A percentile compares a stretch with the other conserved stretches of the same genome.
phyloP scores from a whole-genome alignment of 2,329 filamentous ascomycete genomes.

The Neofusicoccum umdonicola region DNA sequence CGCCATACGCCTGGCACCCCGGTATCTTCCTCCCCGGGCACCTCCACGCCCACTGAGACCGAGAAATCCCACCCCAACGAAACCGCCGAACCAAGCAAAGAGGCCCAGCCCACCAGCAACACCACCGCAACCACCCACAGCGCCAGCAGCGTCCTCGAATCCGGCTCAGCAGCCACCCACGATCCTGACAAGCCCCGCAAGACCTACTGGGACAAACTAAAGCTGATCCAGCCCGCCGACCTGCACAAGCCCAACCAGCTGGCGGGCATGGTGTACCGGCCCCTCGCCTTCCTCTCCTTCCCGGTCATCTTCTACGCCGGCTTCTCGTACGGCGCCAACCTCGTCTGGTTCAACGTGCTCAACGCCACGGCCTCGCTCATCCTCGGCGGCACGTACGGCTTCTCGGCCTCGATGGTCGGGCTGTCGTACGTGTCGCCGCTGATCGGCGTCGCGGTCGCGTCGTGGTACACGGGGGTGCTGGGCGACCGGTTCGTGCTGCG shows the following conservation, averaged over 20 bases:
- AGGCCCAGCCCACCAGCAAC: slow-evolving; percentile 18
- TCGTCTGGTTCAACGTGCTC: slow-evolving; percentile 45
- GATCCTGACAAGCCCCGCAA: slow-evolving; percentile 20
- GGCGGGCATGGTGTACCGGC: slow-evolving; percentile 27
- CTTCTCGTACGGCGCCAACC: slow-evolving; percentile 40
- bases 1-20: slow-evolving; percentile 31
- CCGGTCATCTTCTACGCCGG: slow-evolving; percentile 40
- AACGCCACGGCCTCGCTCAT: slow-evolving; percentile 43
- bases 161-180: background rate
- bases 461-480: slow-evolving; percentile 30
- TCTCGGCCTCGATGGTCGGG: slow-evolving; percentile 39
- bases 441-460: slow-evolving; percentile 35
- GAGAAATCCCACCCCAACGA: background rate
- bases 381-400: slow-evolving; percentile 38
- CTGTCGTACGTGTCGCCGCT: slow-evolving; percentile 36
- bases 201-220: slow-evolving; percentile 34
- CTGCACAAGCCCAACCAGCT: slow-evolving; percentile 31
- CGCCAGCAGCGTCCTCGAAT: background rate
- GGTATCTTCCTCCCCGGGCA: slow-evolving; percentile 17
- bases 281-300: slow-evolving; percentile 38
- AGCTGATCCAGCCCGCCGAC: slow-evolving; percentile 29
- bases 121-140: background rate
- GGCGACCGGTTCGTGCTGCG: slow-evolving; percentile 33
- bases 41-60: slow-evolving; percentile 2
- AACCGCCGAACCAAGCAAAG: background rate